Evolutionary conservation across 2,329 filamentous ascomycete genomes (phyloP), one percentile per base, ranked within the genome.

Genomic region (Ramularia collo-cygni): DNA sequence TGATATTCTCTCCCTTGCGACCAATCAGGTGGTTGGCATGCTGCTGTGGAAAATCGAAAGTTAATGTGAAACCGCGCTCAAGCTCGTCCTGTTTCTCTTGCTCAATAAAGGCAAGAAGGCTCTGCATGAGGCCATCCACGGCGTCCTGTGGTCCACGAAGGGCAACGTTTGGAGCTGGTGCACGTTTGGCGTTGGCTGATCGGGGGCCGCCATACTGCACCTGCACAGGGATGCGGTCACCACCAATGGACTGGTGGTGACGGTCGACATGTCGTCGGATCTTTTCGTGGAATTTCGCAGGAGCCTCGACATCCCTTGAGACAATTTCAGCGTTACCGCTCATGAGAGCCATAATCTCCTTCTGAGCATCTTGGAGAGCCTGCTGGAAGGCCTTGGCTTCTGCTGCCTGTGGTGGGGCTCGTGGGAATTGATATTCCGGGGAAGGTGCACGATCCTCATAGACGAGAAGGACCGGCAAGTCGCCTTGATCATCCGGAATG

Each of bases 41-140:
- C 66, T 95, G 93, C 61, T 95, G 85, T 6, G 90, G 90, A 69
- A 95, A 98, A 48, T 95, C 87, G 52, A 96, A 96, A 17, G 76
- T 79, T 43, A 85, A 70, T 2, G 79, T 88, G 66, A 89, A 93
- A 31, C 86, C 88, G 44, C 90, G 85, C 66, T 96, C 90, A 60
- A 92, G 85, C 64, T 96, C 90, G 46, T 96, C 89, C 61, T 86
- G 77, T 68, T 89, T 85, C 64, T 94, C 88, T 60, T 93, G 83
- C 58, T 83, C 81, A 15, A 96, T 72, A 58, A 95, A 96, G 5
- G 77, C 77, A 43, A 76, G 66, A 38, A 94, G 78, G 69, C 89
- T 92, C 26, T 74, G 66, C 19, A 77, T 73, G 28, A 96, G 74
- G 2, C 78, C 76, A 37, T 84, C 76, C 3, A 95, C 86, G 15